Percentiles rank a stretch among this genome's conserved stretches.
phyloP scores from a whole-genome alignment of 2,329 filamentous ascomycete genomes.

The Arthroderma uncinatum region DNA sequence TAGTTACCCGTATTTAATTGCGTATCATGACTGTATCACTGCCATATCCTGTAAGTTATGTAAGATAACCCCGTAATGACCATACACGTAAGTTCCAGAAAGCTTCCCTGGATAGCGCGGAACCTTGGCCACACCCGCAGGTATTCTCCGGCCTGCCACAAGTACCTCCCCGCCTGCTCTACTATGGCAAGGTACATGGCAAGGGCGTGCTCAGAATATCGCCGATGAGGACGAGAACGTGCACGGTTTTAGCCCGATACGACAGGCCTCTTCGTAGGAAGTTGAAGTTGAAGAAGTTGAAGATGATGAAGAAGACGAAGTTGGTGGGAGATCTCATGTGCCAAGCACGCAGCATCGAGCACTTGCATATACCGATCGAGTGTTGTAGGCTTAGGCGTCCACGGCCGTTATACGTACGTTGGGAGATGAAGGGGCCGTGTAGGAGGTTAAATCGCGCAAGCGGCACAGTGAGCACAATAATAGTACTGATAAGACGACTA shows the following conservation, averaged over 20 bases:
- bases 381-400: no score
- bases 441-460: no score
- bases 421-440: no score
- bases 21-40: no score
- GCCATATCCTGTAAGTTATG: background rate
- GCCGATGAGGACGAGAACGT: background rate
- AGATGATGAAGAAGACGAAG: no score
- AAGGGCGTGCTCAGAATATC: background rate
- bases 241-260: background rate
- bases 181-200: background rate
- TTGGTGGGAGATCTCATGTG: background rate
- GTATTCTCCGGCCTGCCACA: background rate
- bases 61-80: background rate
- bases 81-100: constrained; percentile 5
- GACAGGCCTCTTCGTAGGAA: background rate
- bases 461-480: no score
- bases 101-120: background rate
- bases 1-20: no score
- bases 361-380: background rate
- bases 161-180: background rate
- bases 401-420: no score
- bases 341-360: background rate
- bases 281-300: no score
- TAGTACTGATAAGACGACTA: no score
- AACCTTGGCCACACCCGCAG: background rate